Evolutionary conservation across 2,329 filamentous ascomycete species (phyloP).

Genomic region (Zymoseptoria tritici): DNA sequence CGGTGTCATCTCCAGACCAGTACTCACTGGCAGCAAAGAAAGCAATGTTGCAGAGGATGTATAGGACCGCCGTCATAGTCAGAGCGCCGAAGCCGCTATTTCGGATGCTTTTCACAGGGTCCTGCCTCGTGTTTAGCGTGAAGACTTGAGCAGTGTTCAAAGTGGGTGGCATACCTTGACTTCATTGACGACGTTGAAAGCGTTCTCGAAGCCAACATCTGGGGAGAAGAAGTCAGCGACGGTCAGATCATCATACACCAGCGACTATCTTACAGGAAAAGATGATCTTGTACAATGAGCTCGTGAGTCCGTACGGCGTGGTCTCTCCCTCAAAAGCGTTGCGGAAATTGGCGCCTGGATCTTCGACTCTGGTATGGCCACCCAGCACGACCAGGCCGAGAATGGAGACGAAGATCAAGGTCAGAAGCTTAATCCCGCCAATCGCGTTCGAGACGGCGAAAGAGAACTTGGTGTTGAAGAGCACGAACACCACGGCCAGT

Average conservation of each 20-base stretch:
- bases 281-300: slow-evolving; percentile 49
- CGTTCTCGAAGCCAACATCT: slow-evolving; percentile 38
- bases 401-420: slow-evolving; percentile 47
- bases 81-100: slow-evolving; percentile 29
- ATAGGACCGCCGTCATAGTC: slow-evolving; percentile 43
- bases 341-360: slow-evolving; percentile 49
- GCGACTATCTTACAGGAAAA: slow-evolving; percentile 1
- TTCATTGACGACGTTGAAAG: slow-evolving; percentile 56
- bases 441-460: slow-evolving; percentile 51
- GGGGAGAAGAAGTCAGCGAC: background rate
- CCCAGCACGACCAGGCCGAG: slow-evolving; percentile 57
- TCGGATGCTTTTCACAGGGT: slow-evolving; percentile 50
- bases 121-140: slow-evolving; percentile 27
- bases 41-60: slow-evolving; percentile 52
- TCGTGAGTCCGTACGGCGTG: slow-evolving; percentile 46
- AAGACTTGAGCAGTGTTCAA: background rate
- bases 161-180: slow-evolving; percentile 36
- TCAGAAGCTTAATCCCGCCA: slow-evolving; percentile 53
- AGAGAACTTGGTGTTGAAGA: slow-evolving; percentile 52
- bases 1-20: background rate
- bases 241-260: background rate
- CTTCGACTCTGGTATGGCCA: slow-evolving; percentile 43
- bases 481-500: slow-evolving; percentile 38
- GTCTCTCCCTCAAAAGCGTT: slow-evolving; percentile 47
- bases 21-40: slow-evolving; percentile 48